Conservation (phyloP, 306 rosid genomes). For the Prosopis cineraria region DNA sequence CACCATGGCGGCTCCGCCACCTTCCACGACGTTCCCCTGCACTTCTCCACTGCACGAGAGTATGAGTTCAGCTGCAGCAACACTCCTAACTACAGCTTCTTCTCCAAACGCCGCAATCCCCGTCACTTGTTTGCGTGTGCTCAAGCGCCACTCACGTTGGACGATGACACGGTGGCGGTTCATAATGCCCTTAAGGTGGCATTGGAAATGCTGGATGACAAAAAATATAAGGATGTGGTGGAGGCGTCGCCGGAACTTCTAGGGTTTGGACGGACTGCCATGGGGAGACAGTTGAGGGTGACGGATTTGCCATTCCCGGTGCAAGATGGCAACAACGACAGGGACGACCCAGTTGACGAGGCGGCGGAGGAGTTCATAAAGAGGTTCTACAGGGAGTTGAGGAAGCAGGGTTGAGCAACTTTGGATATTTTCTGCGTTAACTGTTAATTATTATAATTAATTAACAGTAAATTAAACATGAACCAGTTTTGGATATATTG, state of each 20-base stretch:
- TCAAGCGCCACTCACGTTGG: slow-evolving; percentile 52
- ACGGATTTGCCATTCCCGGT: slow-evolving; percentile 91
- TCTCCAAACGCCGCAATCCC: slow-evolving; percentile 48
- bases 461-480: neutral
- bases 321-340: slow-evolving; percentile 43
- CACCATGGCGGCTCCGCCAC: slow-evolving; percentile 27
- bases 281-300: slow-evolving; percentile 71
- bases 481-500: neutral
- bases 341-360: slow-evolving; percentile 61
- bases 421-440: neutral
- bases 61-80: slow-evolving; percentile 96
- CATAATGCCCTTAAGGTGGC: slow-evolving; percentile 51
- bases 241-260: slow-evolving; percentile 66
- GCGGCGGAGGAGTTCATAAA: slow-evolving; percentile 84
- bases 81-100: slow-evolving; percentile 56
- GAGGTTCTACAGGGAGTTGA: slow-evolving; percentile 66
- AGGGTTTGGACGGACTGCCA: slow-evolving; percentile 59
- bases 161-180: slow-evolving; percentile 49
- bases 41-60: slow-evolving; percentile 48
- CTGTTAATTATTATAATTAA: neutral
- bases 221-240: neutral
- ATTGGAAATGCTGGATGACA: slow-evolving; percentile 51
- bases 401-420: slow-evolving; percentile 38
- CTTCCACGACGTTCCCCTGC: neutral
- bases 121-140: slow-evolving; percentile 53